Base-by-base conservation (phyloP, 345 rosid species). In the Gossypium bickii region DNA sequence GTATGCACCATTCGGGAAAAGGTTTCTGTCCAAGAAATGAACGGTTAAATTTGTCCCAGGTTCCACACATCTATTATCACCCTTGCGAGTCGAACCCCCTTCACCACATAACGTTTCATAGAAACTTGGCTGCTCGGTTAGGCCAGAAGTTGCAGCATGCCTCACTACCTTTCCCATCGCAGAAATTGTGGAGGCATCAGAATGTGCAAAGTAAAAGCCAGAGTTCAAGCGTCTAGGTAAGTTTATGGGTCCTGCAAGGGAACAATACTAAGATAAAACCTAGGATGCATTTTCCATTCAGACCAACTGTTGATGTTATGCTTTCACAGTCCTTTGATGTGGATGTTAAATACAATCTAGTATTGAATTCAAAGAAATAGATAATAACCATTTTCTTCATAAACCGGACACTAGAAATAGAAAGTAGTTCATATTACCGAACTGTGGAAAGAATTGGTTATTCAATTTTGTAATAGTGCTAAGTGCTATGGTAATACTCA, bases 111-210 rank as follows among this genome's bases (percentile, higher is more conserved):
- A 75, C 6, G 85, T 86, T 77, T 91, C 99, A 18, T 94, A 94
- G 81, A 94, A 91, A 84, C 98, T 91, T 47, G 98, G 97, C 80
- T 94, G 97, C 83, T 92, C 98, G 0, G 97, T 91, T 24, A 92
- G 73, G 71, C 86, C 82, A 2, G 98, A 92, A 22, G 74, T 83
- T 43, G 91, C 87, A 64, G 97, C 96, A 16, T 94, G 98, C 79
- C 86, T 86, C 55, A 94, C 99, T 58, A 91, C 97, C 86, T 91
- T 92, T 81, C 87, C 93, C 86, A 91, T 74, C 16, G 92, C 98
- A 71, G 90, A 76, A 77, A 92, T 87, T 0, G 96, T 89, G 12
- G 86, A 74, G 55, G 67, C 78, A 87, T 91, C 85, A 0, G 92
- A 84, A 58, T 8, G 86, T 72, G 89, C 90, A 76, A 89, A 91